phyloP scores from a whole-genome alignment of 768 basidiomycete species.

The Myochromella boudieri region DNA sequence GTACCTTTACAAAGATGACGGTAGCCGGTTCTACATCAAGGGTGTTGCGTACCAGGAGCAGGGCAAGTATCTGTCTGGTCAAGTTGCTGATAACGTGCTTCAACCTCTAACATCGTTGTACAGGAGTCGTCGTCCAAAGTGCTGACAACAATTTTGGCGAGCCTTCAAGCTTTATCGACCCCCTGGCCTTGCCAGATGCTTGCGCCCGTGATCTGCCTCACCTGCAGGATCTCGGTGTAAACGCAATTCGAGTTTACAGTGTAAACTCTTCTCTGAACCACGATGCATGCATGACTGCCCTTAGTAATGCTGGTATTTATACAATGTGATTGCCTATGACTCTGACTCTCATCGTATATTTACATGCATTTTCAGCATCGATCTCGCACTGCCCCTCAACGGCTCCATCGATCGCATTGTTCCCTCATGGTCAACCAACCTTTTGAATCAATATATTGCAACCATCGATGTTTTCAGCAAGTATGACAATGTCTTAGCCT shows the following conservation, averaged over 20 bases:
- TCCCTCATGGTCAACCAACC: slow-evolving; percentile 80
- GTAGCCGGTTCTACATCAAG: slow-evolving; percentile 85
- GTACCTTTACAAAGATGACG: slow-evolving; percentile 78
- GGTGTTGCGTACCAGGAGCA: slow-evolving; percentile 85
- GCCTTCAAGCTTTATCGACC: slow-evolving; percentile 78
- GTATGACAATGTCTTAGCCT: slow-evolving; percentile 89
- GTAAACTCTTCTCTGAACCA: slow-evolving; percentile 84
- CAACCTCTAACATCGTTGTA: neutral
- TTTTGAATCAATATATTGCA: slow-evolving; percentile 73
- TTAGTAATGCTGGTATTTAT: slow-evolving; percentile 83
- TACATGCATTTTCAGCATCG: slow-evolving; percentile 55
- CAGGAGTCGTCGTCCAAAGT: slow-evolving; percentile 43
- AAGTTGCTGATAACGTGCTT: neutral
- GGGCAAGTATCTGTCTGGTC: slow-evolving; percentile 39
- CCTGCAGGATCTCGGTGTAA: slow-evolving; percentile 74
- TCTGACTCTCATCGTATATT: slow-evolving; percentile 10
- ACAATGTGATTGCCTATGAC: slow-evolving; percentile 61
- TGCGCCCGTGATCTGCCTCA: slow-evolving; percentile 82
- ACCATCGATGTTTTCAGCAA: slow-evolving; percentile 81
- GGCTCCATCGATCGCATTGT: slow-evolving; percentile 75
- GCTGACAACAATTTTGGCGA: slow-evolving; percentile 64
- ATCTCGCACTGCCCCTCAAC: slow-evolving; percentile 81
- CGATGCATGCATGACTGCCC: slow-evolving; percentile 78
- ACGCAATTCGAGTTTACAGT: slow-evolving; percentile 83
- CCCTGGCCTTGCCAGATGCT: slow-evolving; percentile 61